phyloP scores from a whole-genome alignment of 1,284 basidiomycete genomes.

The Boletellus deceptivus region DNA sequence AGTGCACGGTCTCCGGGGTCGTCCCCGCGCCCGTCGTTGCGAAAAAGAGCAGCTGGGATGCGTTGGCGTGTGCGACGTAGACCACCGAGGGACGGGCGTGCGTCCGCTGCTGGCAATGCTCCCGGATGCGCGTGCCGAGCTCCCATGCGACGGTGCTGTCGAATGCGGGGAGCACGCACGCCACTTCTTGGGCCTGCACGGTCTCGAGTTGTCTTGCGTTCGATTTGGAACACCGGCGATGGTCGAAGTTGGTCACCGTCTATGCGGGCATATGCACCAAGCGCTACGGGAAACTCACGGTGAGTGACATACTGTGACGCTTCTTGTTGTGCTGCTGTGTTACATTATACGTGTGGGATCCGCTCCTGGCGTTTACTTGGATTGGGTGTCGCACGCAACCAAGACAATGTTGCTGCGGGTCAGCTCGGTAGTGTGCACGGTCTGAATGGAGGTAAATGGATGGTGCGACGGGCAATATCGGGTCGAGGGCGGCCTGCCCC shows the following conservation, averaged over 20 bases:
- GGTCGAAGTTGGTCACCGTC: not conserved
- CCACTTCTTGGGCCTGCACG: constrained; percentile 17
- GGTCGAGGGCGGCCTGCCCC: too few relatives aligned
- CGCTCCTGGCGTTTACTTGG: too few relatives aligned
- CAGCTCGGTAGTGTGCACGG: too few relatives aligned
- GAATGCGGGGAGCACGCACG: constrained; percentile 20
- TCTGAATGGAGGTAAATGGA: too few relatives aligned
- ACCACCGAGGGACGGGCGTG: constrained; percentile 9
- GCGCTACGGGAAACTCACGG: not conserved
- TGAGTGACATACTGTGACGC: not conserved
- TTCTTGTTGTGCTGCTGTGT: too few relatives aligned
- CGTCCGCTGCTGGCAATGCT: constrained; percentile 18
- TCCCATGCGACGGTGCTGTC: constrained; percentile 33
- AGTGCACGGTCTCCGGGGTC: constrained; percentile 34
- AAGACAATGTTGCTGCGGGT: too few relatives aligned
- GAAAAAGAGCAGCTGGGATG: constrained; percentile 31
- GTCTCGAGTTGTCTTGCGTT: constrained; percentile 7
- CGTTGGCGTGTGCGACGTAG: constrained; percentile 31
- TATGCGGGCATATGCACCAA: not conserved
- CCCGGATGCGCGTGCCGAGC: constrained; percentile 32
- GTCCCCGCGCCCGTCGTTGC: constrained; percentile 32
- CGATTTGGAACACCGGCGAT: too few relatives aligned
- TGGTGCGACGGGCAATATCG: too few relatives aligned
- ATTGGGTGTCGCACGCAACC: too few relatives aligned
- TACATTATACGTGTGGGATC: too few relatives aligned